Base-by-base conservation (phyloP, 73 alveolate genomes). In the Paramecium tetraurelia region DNA sequence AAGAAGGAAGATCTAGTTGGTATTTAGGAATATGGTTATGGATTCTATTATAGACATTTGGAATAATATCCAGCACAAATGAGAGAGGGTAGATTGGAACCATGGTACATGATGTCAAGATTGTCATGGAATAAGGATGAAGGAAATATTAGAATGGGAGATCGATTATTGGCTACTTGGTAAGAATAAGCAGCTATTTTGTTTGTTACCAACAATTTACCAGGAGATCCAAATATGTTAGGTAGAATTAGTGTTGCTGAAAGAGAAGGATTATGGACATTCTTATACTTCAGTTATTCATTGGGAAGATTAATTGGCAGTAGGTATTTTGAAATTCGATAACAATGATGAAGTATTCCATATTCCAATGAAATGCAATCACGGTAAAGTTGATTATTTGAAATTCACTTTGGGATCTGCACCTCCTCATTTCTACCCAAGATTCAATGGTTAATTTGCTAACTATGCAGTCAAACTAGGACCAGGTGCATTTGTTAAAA, bases 101-200 rank as follows among this genome's bases (percentile, higher is more conserved):
- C 90, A 31, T 80, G 90, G 90, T 80, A 80, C 72, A 80, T 80
- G 43, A 46, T 80, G 46, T 40, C 76, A 3, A 80, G 90, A 80
- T 41, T 80, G 16, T 31, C 90, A 20, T 31, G 57, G 70, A 80
- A 80, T 80, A 43, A 40, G 12, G 57, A 80, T 31, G 46, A 80
- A 31, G 90, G 90, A 43, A 48, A 80, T 80, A 44, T 80, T 24
- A 43, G 76, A 44, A 80, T 80, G 90, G 90, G 90, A 80, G 90
- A 80, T 80, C 43, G 90, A 27, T 41, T 80, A 44, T 80, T 80
- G n/a, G 75, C 75, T 44, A 48, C 57, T 44, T 80, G 76, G 70
- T 80, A 31, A 46, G 90, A 43, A 48, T 18, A 46, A 43, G 90
- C 76, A 7, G 70, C 43, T 41, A 31, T 31, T 10, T 9, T 80